Conservation (phyloP, 1,139 yeast species). For the Kluyveromyces sp. region DNA sequence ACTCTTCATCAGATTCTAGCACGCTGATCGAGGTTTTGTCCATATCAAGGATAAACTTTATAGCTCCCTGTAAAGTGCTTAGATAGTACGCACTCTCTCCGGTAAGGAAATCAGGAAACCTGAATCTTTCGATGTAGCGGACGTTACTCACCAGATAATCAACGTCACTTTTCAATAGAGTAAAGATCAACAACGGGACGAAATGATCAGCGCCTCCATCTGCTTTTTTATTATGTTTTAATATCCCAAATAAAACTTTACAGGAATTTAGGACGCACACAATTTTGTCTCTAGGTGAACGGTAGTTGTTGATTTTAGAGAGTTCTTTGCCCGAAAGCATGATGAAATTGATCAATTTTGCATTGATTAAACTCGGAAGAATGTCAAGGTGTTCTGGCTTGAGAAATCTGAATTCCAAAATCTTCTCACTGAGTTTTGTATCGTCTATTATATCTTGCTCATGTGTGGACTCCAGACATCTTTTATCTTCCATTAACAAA, state of each 20-base stretch:
- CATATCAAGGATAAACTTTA: slow-evolving; percentile 62
- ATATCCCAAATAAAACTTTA: slow-evolving; percentile 80
- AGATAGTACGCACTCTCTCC: slow-evolving; percentile 89
- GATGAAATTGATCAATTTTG: slow-evolving; percentile 51
- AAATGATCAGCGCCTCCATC: slow-evolving; percentile 89
- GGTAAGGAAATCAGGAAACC: slow-evolving; percentile 64
- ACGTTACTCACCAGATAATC: slow-evolving; percentile 67
- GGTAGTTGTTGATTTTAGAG: slow-evolving; percentile 66
- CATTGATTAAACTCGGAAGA: slow-evolving; percentile 37
- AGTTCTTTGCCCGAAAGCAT: slow-evolving; percentile 67
- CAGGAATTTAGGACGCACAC: slow-evolving; percentile 88
- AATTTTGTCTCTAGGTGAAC: slow-evolving; percentile 92
- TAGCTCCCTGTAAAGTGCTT: slow-evolving; percentile 80
- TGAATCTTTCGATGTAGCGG: slow-evolving; percentile 74
- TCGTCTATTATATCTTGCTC: slow-evolving; percentile 60
- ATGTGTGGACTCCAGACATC: slow-evolving; percentile 41
- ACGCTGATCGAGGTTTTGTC: slow-evolving; percentile 55
- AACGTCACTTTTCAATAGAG: slow-evolving; percentile 60
- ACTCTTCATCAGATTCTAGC: slow-evolving; percentile 44
- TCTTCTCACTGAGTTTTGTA: slow-evolving; percentile 44
- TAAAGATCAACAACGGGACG: slow-evolving; percentile 75
- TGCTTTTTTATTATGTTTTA: slow-evolving; percentile 56
- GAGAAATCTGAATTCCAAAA: slow-evolving; percentile 66
- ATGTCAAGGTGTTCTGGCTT: slow-evolving; percentile 77
- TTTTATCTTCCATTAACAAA: slow-evolving; percentile 40